These are phyloP conservation scores for Areca catechu DNA, from an alignment of 176 grass and related monocot genomes.

Conservation along the genomic window DNA sequence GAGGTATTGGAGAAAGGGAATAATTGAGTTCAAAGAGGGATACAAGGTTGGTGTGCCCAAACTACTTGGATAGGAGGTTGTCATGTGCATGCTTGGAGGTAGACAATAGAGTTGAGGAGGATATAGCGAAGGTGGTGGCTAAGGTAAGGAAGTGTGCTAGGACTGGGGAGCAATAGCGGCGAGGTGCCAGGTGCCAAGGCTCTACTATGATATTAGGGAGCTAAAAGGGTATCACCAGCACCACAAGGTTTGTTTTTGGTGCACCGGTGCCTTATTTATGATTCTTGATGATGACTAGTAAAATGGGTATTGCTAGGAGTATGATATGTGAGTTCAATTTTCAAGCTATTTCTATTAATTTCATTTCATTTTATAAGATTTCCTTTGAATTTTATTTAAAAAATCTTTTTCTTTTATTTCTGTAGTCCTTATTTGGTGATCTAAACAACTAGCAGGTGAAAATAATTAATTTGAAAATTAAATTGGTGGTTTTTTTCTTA, in stretches of 20 bases:
- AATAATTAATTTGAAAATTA: too few relatives aligned
- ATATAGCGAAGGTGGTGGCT: conserved; percentile 16
- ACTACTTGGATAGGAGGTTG: conserved; percentile 67
- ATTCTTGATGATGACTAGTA: conserved; percentile 48
- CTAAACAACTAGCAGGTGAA: too few relatives aligned
- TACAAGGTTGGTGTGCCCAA: conserved; percentile 72
- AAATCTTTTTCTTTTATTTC: too few relatives aligned
- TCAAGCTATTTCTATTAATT: background rate
- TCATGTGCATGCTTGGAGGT: conserved; percentile 89
- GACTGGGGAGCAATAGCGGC: conserved; percentile 7
- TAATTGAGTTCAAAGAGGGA: conserved; percentile 71
- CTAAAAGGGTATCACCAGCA: conserved; percentile 86
- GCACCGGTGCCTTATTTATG: conserved; percentile 40
- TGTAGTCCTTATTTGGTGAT: too few relatives aligned
- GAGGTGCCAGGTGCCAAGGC: conserved; percentile 69
- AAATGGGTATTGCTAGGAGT: conserved; percentile 93
- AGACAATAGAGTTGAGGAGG: conserved; percentile 41
- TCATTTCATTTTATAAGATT: too few relatives aligned
- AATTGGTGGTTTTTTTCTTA: too few relatives aligned
- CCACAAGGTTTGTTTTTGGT: conserved; percentile 71
- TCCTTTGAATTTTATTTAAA: too few relatives aligned
- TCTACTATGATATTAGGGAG: conserved; percentile 72
- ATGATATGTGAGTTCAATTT: conserved; percentile 63
- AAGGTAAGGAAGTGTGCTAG: conserved; percentile 29
- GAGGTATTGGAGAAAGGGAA: too few relatives aligned